Percentiles rank a stretch among this genome's conserved stretches.
phyloP scores from a whole-genome alignment of 805 yeast species.

The Starmera pachycereana region DNA sequence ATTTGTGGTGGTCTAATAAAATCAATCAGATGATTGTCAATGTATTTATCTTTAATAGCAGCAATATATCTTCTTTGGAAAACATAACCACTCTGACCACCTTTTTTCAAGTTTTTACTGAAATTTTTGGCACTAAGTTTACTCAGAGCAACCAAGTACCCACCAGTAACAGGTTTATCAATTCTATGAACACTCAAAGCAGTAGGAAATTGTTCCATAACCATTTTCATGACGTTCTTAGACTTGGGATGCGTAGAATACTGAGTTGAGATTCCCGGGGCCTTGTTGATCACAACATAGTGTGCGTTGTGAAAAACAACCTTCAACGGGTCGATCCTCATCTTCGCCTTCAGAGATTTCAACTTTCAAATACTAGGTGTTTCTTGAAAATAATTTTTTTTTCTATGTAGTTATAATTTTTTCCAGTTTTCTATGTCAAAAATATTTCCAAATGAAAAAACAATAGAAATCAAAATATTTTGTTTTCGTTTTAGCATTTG shows the following conservation, averaged over 20 bases:
- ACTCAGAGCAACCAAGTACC: conserved; percentile 25
- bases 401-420: no score
- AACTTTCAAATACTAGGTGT: no score
- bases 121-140: conserved; percentile 23
- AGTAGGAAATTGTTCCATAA: conserved; percentile 3
- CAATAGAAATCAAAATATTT: no score
- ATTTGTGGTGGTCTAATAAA: not conserved
- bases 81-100: conserved; percentile 26
- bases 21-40: not conserved
- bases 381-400: no score
- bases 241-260: conserved; percentile 17
- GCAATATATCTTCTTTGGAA: conserved; percentile 28
- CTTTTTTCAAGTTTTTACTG: conserved; percentile 20
- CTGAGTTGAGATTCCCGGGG: conserved; percentile 24
- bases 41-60: conserved; percentile 2
- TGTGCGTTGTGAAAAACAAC: conserved; percentile 9
- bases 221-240: conserved; percentile 4
- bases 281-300: conserved; percentile 26
- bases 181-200: conserved; percentile 27
- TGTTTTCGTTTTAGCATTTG: no score
- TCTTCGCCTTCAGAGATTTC: not conserved
- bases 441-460: no score
- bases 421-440: no score
- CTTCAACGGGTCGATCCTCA: not conserved
- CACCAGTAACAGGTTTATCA: conserved; percentile 31